Percentiles rank a stretch among this genome's conserved stretches.
Evolutionary conservation across 805 yeast genomes (phyloP).

Genomic region (Yarrowia yakushimensis): DNA sequence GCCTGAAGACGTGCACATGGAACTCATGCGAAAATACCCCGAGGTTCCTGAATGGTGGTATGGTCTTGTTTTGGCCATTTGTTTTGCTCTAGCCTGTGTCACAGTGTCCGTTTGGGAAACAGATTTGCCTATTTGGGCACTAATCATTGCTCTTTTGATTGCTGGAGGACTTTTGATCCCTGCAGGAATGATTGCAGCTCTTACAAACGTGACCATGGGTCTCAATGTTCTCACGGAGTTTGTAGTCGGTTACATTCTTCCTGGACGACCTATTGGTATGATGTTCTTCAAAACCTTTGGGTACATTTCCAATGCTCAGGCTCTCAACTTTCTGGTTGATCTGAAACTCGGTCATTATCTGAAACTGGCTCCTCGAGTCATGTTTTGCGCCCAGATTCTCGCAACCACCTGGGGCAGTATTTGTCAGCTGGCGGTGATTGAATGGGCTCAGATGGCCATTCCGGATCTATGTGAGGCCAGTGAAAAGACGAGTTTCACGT

Average conservation of each 20-base stretch:
- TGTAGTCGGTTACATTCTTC: conserved; percentile 61
- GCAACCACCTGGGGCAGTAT: conserved; percentile 47
- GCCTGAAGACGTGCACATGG: conserved; percentile 50
- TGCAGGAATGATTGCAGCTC: conserved; percentile 56
- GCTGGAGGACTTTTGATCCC: conserved; percentile 58
- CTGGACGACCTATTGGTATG: conserved; percentile 59
- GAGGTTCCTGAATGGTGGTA: conserved; percentile 70
- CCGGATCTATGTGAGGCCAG: conserved; percentile 44
- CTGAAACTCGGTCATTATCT: conserved; percentile 64
- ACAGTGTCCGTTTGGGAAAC: conserved; percentile 43
- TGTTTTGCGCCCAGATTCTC: conserved; percentile 51
- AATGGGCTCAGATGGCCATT: conserved; percentile 43
- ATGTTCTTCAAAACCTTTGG: conserved; percentile 62
- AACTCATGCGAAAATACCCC: conserved; percentile 54
- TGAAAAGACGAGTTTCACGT: conserved; percentile 48
- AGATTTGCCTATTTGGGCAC: conserved; percentile 59
- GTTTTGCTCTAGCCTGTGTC: conserved; percentile 46
- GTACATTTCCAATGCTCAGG: conserved; percentile 52
- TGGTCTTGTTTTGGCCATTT: conserved; percentile 30
- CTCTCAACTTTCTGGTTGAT: conserved; percentile 51
- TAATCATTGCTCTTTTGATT: conserved; percentile 52
- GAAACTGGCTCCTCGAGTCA: conserved; percentile 58
- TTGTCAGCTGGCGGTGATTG: conserved; percentile 44
- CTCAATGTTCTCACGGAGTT: conserved; percentile 61
- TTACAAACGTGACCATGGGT: conserved; percentile 58